Percentiles rank a stretch among this genome's conserved stretches.
phyloP scores from a whole-genome alignment of 164 flowering plant species.

The Dillenia suffruticosa region DNA sequence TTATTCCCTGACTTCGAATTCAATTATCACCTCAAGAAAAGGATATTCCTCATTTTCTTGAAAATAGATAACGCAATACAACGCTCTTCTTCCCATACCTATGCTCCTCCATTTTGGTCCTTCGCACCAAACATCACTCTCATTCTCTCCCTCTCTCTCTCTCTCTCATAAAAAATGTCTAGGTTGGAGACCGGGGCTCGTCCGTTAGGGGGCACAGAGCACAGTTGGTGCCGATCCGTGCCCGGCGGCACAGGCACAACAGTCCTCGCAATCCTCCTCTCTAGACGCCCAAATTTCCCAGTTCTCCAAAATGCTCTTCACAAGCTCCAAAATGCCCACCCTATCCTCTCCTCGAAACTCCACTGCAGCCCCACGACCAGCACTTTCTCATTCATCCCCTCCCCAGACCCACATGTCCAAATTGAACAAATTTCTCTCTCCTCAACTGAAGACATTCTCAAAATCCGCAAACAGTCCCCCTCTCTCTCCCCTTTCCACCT shows the following conservation, averaged over 20 bases:
- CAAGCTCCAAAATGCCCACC: constrained; percentile 56
- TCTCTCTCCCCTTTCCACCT: constrained; percentile 33
- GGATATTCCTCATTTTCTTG: no score
- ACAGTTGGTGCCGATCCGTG: constrained; percentile 73
- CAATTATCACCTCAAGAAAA: no score
- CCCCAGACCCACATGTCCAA: constrained; percentile 29
- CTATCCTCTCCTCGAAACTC: constrained; percentile 70
- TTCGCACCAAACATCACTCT: not conserved
- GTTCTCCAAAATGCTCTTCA: constrained; percentile 51
- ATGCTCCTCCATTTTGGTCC: no score
- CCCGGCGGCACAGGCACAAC: constrained; percentile 88
- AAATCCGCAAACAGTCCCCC: not conserved
- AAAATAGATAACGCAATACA: no score
- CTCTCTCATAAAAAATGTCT: constrained; percentile 1
- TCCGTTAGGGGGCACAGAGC: constrained; percentile 63
- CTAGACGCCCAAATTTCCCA: constrained; percentile 29
- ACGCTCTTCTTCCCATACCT: no score
- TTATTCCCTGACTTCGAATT: no score
- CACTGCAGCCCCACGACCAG: constrained; percentile 17
- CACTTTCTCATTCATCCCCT: constrained; percentile 39
- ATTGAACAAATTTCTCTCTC: constrained; percentile 36
- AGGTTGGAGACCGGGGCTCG: constrained; percentile 22
- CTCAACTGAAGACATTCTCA: constrained; percentile 35
- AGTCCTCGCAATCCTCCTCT: constrained; percentile 58
- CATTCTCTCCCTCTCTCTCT: constrained; percentile 1